Evolutionary conservation across 441 rosid species (phyloP), one percentile per base, ranked within the genome.

Genomic region (Arabidopsis hybrid): DNA sequence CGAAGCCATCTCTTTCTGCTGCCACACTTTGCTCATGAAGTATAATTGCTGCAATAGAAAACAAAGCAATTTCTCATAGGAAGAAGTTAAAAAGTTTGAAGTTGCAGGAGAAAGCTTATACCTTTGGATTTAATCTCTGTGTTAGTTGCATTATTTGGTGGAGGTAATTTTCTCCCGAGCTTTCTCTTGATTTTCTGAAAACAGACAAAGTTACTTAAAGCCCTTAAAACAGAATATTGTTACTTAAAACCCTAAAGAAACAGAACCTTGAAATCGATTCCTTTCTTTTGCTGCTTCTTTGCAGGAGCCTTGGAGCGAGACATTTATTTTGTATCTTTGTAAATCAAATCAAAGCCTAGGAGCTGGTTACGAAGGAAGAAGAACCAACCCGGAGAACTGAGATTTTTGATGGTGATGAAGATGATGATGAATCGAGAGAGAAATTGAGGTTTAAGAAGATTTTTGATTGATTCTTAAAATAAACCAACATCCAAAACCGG

Each of bases 1-100:
- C 98, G n/a, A 91, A 81, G 40, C 92, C 98, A 12, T 76, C 72
- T 82, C 85, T 95, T 55, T 91, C 91, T 0, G 92, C 83, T 9
- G 88, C 96, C 72, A 96, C 80, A 79, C 96, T 93, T 75, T 91
- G 97, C 81, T 93, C 95, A 13, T 96, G 97, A 72, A 96, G 90
- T 75, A 88, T 39, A 78, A 96, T 96, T 0, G 97, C 97, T 91
- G 83, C 76, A 56, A 18, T 42, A 18, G 18, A 55, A 29, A 49
- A 26, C 36, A 40, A 13, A 17, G 10, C 42, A 35, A 9, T 32
- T 46, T 39, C 32, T 38, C 31, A 49, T 21, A 52, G 78, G 17
- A 34, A 8, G 62, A 62, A 16, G 53, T 3, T 31, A 31, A 31
- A 31, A 31, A 31, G 32, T 31, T 31, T 31, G 32, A 4, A 31